These are phyloP conservation scores for Pinus taeda DNA, from an alignment of 75 land plant genomes.

Conservation along the genomic window DNA sequence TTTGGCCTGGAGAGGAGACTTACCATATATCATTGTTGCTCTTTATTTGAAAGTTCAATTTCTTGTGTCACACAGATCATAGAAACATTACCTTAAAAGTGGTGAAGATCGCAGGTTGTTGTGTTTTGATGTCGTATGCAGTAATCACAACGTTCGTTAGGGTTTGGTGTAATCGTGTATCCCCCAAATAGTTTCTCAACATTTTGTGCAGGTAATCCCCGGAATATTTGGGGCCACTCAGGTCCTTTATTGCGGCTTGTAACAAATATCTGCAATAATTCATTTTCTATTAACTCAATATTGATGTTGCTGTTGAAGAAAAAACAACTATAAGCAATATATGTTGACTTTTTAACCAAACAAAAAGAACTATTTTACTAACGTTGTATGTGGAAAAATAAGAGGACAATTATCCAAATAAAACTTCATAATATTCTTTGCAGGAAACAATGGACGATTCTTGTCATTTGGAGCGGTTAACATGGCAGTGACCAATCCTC, in stretches of 20 bases:
- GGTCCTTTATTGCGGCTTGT: too few species aligned
- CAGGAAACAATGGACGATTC: constrained; percentile 40
- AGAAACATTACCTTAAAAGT: constrained; percentile 18
- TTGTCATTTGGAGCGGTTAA: constrained; percentile 37
- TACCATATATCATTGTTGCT: background rate
- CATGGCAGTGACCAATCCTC: constrained; percentile 48
- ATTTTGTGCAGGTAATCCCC: constrained; percentile 25
- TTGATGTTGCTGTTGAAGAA: background rate
- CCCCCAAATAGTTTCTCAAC: constrained; percentile 10
- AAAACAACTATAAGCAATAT: too few species aligned
- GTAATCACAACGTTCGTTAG: constrained; percentile 47
- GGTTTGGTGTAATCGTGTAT: constrained; percentile 21
- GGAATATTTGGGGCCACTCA: constrained; percentile 47
- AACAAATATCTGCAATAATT: background rate
- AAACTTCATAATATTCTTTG: constrained; percentile 25
- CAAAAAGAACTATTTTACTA: too few species aligned
- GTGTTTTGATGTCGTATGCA: constrained; percentile 39
- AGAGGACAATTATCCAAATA: constrained; percentile 20
- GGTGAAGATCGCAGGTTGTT: constrained; percentile 52
- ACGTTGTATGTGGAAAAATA: constrained; percentile 13
- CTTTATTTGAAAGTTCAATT: background rate
- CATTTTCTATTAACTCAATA: background rate
- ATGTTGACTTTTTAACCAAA: too few species aligned
- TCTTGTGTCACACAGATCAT: background rate
- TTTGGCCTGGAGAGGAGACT: background rate